Evolutionary conservation across 768 basidiomycete genomes (phyloP), one percentile per base, ranked within the genome.

Genomic region (Rhodosporidiobolus sp.): DNA sequence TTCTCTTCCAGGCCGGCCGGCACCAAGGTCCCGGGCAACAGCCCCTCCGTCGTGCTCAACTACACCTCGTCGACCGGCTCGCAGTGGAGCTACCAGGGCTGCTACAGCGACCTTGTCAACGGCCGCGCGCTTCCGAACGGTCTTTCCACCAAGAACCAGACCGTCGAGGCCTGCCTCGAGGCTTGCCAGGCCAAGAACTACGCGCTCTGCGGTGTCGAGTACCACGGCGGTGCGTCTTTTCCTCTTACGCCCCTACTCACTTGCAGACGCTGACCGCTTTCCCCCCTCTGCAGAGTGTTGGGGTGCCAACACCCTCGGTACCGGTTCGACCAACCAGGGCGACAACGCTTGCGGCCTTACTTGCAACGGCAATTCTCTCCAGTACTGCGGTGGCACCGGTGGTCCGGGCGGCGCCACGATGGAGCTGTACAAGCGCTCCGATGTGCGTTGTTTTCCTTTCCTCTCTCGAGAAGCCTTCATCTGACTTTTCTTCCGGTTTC

Each of bases 131-230:
- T 73, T 16, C 52, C 72, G 6, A 65, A 69, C 55, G 67, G 65
- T 17, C 66, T 73, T 3, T 28, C 66, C 3, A 73, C 28, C 46
- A 7, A 32, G 20, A 57, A 50, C 34, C 78, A 81, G 79, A 83
- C 81, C n/a, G 74, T 73, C 54, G 75, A 76, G 30, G 56, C 46
- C 1, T 83, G 83, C 70, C 71, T 80, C 50, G 45, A 77, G 50
- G 77, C 76, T 26, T 84, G 83, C 74, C 63, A 74, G 1, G 48
- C 68, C 35, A 72, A 77, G 62, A 79, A 79, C 30, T 81, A 78
- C 79, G 63, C 72, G 12, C 70, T 80, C 53, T 82, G 82, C 35
- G 82, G 73, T 24, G 16, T 62, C 3, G 48, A 66, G 49, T 66
- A 66, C 26, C 30, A 17, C 43, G 11, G 55, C 7, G 24, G 26